phyloP scores from a whole-genome alignment of 148 eudicot species.

The Cornus florida region DNA sequence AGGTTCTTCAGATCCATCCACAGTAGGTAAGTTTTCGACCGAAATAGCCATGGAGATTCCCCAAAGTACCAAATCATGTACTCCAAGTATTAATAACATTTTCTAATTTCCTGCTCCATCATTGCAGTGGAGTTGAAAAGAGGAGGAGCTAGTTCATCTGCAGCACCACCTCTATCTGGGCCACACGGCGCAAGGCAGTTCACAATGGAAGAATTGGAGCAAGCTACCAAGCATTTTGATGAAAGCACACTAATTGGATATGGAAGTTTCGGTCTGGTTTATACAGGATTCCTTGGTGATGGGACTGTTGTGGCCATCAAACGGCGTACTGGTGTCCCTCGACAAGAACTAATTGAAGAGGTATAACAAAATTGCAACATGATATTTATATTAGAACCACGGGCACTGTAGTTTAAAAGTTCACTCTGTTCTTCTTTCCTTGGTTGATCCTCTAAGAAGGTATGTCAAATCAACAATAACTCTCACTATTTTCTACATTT shows the following conservation, averaged over 20 bases:
- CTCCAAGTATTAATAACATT: neutral
- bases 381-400: neutral
- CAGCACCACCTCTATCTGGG: constrained; percentile 20
- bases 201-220: constrained; percentile 40
- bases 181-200: constrained; percentile 32
- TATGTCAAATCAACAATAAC: neutral
- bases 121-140: constrained; percentile 35
- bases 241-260: constrained; percentile 41
- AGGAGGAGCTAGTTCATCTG: constrained; percentile 22
- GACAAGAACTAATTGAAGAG: constrained; percentile 38
- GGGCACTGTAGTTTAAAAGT: neutral
- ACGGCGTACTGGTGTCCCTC: constrained; percentile 30
- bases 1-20: constrained; percentile 51
- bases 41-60: neutral
- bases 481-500: neutral
- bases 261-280: constrained; percentile 49
- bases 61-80: neutral
- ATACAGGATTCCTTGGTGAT: constrained; percentile 44
- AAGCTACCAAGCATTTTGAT: constrained; percentile 37
- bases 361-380: constrained; percentile 16
- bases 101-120: constrained; percentile 7
- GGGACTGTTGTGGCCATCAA: constrained; percentile 53
- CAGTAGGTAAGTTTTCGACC: constrained; percentile 32
- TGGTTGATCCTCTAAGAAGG: neutral
- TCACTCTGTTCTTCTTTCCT: neutral